phyloP scores from a whole-genome alignment of 176 grass and related monocot species.

The Hordeum marinum region DNA sequence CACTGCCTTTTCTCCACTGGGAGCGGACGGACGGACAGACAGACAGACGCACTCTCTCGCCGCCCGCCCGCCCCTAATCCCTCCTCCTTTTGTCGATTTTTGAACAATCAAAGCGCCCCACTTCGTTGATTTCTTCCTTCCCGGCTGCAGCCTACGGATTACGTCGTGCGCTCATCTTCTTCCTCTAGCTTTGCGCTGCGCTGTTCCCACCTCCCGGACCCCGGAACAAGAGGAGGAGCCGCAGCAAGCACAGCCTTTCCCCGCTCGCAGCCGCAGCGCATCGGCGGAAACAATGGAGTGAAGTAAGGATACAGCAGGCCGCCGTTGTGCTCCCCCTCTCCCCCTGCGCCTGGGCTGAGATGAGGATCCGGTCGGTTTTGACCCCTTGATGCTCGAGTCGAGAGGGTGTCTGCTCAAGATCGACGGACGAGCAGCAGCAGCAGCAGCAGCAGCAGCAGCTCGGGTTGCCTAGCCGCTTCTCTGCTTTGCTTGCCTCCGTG shows the following conservation, averaged over 20 bases:
- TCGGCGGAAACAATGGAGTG: constrained; percentile 7
- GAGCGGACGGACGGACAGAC: not conserved
- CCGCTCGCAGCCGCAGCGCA: not conserved
- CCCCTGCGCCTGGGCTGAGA: not conserved
- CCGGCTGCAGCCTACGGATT: not conserved
- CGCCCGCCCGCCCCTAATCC: not conserved
- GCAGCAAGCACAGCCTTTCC: not conserved
- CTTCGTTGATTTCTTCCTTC: not conserved
- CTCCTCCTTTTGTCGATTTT: not conserved
- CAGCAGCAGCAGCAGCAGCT: not conserved
- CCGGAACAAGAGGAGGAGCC: constrained; percentile 1
- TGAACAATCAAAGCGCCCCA: not conserved
- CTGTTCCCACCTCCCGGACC: not conserved
- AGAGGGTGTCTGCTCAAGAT: not conserved
- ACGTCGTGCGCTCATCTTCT: not conserved
- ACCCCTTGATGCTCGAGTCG: not conserved
- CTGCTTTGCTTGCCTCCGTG: not conserved
- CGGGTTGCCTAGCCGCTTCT: not conserved
- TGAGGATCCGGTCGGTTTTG: not conserved
- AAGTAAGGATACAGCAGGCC: not conserved
- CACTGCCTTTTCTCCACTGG: constrained; percentile 13
- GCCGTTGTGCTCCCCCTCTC: not conserved
- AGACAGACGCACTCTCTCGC: not conserved
- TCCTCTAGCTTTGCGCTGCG: not conserved
- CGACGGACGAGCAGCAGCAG: not conserved